Conservation (phyloP, 2,329 filamentous ascomycete genomes). For the Apiospora kogelbergensis region DNA sequence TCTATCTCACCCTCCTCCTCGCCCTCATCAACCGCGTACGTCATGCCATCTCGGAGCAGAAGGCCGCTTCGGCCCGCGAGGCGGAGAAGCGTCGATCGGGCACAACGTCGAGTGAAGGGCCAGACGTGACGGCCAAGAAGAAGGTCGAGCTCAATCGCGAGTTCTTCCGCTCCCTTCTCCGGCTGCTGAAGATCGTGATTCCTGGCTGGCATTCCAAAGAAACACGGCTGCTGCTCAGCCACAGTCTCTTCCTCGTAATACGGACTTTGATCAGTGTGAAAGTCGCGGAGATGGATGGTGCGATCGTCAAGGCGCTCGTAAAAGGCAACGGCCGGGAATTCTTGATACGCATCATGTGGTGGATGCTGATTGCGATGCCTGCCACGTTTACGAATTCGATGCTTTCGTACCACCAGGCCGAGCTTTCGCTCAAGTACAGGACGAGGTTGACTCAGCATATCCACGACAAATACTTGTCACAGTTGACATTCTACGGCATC, state of each 20-base stretch:
- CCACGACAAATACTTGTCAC: slow-evolving; percentile 93
- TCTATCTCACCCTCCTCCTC: slow-evolving; percentile 80
- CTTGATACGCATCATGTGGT: slow-evolving; percentile 85
- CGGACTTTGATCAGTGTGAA: slow-evolving; percentile 92
- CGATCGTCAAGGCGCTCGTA: slow-evolving; percentile 87
- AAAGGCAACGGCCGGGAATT: slow-evolving; percentile 91
- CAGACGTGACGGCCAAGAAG: slow-evolving; percentile 40
- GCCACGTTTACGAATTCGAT: slow-evolving; percentile 99
- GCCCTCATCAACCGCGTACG: slow-evolving; percentile 84
- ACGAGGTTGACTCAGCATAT: slow-evolving; percentile 92
- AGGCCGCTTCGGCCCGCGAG: slow-evolving; percentile 73
- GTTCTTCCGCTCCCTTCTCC: slow-evolving; percentile 70
- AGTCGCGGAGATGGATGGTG: slow-evolving; percentile 93
- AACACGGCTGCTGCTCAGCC: slow-evolving; percentile 79
- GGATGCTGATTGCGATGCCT: slow-evolving; percentile 96
- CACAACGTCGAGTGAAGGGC: slow-evolving; percentile 45
- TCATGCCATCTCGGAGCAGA: slow-evolving; percentile 89
- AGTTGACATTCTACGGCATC: slow-evolving; percentile 96
- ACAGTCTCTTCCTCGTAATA: slow-evolving; percentile 89
- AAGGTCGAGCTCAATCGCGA: slow-evolving; percentile 93
- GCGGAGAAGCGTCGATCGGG: slow-evolving; percentile 56
- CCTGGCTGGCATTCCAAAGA: slow-evolving; percentile 90
- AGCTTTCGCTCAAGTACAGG: slow-evolving; percentile 88
- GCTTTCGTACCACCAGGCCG: slow-evolving; percentile 97
- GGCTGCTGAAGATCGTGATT: slow-evolving; percentile 81